These are phyloP conservation scores for Pseudonitzschia multiseries DNA, from an alignment of 108 stramenopile species.

Conservation along the genomic window DNA sequence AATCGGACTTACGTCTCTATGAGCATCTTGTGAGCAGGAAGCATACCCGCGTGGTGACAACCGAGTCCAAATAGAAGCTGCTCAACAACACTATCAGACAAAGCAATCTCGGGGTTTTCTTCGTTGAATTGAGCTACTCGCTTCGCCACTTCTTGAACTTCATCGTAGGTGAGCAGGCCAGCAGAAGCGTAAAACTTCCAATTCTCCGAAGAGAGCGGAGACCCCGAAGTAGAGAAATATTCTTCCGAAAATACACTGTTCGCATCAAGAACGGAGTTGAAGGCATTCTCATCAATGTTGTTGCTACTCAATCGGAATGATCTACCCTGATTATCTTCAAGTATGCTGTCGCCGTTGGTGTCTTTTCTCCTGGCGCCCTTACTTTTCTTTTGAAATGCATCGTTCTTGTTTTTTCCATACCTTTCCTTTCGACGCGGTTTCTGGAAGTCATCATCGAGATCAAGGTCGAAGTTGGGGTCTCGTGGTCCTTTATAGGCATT, in stretches of 20 bases:
- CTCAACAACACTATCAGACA: slow-evolving; percentile 53
- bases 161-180: slow-evolving; percentile 64
- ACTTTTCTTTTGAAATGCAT: slow-evolving; percentile 22
- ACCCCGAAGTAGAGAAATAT: slow-evolving; percentile 35
- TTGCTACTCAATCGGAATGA: slow-evolving; percentile 61
- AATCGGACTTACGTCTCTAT: slow-evolving; percentile 51
- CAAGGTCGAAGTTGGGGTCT: slow-evolving; percentile 26
- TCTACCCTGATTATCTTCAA: slow-evolving; percentile 61
- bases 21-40: slow-evolving; percentile 90
- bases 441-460: slow-evolving; percentile 19
- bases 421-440: slow-evolving; percentile 20
- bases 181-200: slow-evolving; percentile 58
- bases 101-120: slow-evolving; percentile 77
- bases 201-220: slow-evolving; percentile 55
- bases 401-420: slow-evolving; percentile 17
- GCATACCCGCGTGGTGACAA: slow-evolving; percentile 90
- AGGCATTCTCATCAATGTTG: slow-evolving; percentile 41
- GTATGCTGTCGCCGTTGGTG: not conserved
- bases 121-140: slow-evolving; percentile 71
- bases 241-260: slow-evolving; percentile 16
- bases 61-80: slow-evolving; percentile 80
- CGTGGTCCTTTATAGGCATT: slow-evolving; percentile 45
- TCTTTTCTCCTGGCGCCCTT: slow-evolving; percentile 7
- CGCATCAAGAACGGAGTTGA: slow-evolving; percentile 28
- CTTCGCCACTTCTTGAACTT: slow-evolving; percentile 60